Conservation (phyloP, 2,329 filamentous ascomycete species). For the Ophiocordyceps polyrhachis-furcata region DNA sequence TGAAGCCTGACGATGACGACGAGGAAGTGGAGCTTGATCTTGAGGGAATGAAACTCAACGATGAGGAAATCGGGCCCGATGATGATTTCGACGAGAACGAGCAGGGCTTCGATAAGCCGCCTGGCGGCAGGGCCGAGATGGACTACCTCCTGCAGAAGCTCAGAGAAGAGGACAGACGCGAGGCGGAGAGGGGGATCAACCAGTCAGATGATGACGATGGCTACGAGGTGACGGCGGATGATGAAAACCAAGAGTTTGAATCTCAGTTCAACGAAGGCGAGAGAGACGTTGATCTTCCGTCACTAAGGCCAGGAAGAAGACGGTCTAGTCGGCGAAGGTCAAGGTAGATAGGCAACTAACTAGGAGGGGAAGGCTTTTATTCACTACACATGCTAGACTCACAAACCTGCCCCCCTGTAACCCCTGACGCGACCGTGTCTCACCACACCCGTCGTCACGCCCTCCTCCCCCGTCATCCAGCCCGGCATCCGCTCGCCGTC, state of each 20-base stretch:
- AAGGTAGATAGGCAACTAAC: not conserved
- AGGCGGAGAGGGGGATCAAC: not conserved
- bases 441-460: slow-evolving; percentile 55
- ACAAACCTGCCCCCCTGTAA: slow-evolving; percentile 36
- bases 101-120: too few relatives aligned
- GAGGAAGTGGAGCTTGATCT: too few relatives aligned
- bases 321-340: not conserved
- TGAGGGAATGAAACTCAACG: too few relatives aligned
- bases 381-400: slow-evolving; percentile 2
- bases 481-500: slow-evolving; percentile 66
- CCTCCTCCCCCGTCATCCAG: slow-evolving; percentile 82
- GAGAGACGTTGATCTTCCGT: not conserved
- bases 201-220: not conserved
- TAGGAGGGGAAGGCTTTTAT: too few relatives aligned
- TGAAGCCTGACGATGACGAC: too few relatives aligned
- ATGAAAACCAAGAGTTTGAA: not conserved
- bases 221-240: not conserved
- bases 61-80: too few relatives aligned
- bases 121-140: too few relatives aligned
- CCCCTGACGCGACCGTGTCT: slow-evolving; percentile 45
- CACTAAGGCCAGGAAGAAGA: not conserved
- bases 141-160: too few relatives aligned
- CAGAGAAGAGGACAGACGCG: too few relatives aligned
- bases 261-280: not conserved
- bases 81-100: too few relatives aligned